Conservation (phyloP, 768 basidiomycete species). For the Tephrocybe sp. region DNA sequence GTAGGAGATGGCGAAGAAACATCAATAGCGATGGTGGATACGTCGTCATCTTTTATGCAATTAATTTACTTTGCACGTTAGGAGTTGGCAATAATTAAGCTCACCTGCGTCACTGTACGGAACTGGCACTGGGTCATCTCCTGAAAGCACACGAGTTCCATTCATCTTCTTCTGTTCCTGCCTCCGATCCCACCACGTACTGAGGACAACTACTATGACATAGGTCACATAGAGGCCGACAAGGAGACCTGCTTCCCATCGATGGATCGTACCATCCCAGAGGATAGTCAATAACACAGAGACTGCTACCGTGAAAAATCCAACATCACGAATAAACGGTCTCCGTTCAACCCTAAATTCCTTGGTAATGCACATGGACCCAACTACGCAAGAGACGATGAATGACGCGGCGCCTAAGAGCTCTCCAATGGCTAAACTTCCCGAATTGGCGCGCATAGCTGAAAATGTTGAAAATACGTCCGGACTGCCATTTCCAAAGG, state of each 20-base stretch:
- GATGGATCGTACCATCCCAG: constrained; percentile 66
- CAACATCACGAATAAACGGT: constrained; percentile 90
- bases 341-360: constrained; percentile 82
- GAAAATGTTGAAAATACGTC: constrained; percentile 97
- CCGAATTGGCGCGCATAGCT: constrained; percentile 82
- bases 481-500: constrained; percentile 96
- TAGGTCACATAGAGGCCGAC: constrained; percentile 76
- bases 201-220: constrained; percentile 69
- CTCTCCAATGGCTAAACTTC: constrained; percentile 91
- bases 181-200: constrained; percentile 73
- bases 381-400: constrained; percentile 94
- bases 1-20: constrained; percentile 12
- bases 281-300: constrained; percentile 73
- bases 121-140: constrained; percentile 40
- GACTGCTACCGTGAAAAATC: constrained; percentile 89
- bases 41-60: constrained; percentile 10
- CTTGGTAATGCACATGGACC: constrained; percentile 96
- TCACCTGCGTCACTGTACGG: constrained; percentile 67
- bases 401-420: constrained; percentile 94
- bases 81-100: constrained; percentile 10
- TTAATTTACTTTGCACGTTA: neutral
- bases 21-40: constrained; percentile 15
- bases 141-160: constrained; percentile 58
- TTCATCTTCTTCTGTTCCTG: constrained; percentile 48
- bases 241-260: constrained; percentile 72